Evolutionary conservation across 371 early-diverging fungal genomes (phyloP).

Genomic region (Haplosporangium sp.): DNA sequence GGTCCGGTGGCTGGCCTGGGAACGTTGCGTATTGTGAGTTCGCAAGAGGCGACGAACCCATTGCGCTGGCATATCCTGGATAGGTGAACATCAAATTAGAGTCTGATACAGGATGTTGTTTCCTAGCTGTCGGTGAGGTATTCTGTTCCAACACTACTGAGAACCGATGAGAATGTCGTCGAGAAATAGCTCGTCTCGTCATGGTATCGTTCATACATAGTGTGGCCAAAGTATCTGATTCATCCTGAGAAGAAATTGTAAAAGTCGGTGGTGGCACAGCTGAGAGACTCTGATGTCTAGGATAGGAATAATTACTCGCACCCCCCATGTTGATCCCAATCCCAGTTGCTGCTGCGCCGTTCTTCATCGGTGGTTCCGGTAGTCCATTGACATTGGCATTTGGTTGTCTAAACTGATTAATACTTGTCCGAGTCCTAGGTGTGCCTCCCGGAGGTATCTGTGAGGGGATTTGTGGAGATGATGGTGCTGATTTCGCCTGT

Average conservation of each 20-base stretch:
- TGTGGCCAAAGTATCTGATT: slow-evolving; percentile 57
- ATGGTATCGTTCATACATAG: slow-evolving; percentile 57
- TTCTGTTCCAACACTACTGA: slow-evolving; percentile 40
- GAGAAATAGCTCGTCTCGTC: slow-evolving; percentile 52
- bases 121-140: slow-evolving; percentile 20
- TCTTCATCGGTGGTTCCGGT: background rate
- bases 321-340: background rate
- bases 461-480: background rate
- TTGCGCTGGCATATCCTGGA: slow-evolving; percentile 16
- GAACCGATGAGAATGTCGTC: slow-evolving; percentile 45
- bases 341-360: background rate
- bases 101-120: slow-evolving; percentile 17
- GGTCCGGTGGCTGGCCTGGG: background rate
- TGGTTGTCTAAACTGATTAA: background rate
- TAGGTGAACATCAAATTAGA: slow-evolving; percentile 24
- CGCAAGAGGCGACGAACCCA: slow-evolving; percentile 13
- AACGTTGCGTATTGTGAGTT: slow-evolving; percentile 5
- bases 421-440: background rate
- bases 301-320: background rate
- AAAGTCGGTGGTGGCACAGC: slow-evolving; percentile 14
- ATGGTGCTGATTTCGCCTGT: background rate
- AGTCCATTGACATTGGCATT: background rate
- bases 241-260: slow-evolving; percentile 25
- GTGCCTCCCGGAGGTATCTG: background rate
- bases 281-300: slow-evolving; percentile 6